These are phyloP conservation scores for Metrosideros polymorpha DNA, from an alignment of 441 rosid species.

Conservation along the genomic window DNA sequence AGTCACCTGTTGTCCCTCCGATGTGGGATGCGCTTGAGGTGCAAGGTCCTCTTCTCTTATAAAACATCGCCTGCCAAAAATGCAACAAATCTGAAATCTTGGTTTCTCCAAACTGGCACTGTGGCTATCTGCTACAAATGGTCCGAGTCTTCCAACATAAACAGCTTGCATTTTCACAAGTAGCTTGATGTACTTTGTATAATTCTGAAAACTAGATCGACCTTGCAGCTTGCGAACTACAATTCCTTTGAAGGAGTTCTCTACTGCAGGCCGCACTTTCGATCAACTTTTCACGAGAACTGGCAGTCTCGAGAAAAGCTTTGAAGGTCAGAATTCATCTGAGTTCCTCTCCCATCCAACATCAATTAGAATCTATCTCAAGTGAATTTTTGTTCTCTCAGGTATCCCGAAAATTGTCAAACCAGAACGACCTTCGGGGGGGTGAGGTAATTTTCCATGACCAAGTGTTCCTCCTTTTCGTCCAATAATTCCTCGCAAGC, in stretches of 20 bases:
- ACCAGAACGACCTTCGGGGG: conserved; percentile 58
- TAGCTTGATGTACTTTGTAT: neutral
- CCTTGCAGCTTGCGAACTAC: conserved; percentile 85
- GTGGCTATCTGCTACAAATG: neutral
- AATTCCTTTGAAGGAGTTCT: conserved; percentile 97
- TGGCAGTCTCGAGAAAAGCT: conserved; percentile 96
- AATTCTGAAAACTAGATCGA: neutral
- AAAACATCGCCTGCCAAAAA: too few relatives aligned
- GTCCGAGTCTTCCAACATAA: neutral
- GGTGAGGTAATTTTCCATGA: conserved; percentile 52
- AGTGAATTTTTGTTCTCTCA: neutral
- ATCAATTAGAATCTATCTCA: neutral
- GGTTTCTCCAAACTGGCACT: neutral
- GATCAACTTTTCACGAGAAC: conserved; percentile 95
- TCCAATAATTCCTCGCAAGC: neutral
- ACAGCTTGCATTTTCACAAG: neutral
- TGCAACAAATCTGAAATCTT: neutral
- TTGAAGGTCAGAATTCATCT: conserved; percentile 49
- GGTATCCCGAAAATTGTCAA: conserved; percentile 86
- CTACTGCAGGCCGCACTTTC: conserved; percentile 94
- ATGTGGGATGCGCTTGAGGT: too few relatives aligned
- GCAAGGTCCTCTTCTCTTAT: too few relatives aligned
- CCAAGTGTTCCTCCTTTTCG: neutral
- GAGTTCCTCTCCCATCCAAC: conserved; percentile 4
- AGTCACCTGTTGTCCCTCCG: too few relatives aligned